These are phyloP conservation scores for Hanseniaspora lachancei DNA, from an alignment of 805 yeast genomes.

Conservation along the genomic window DNA sequence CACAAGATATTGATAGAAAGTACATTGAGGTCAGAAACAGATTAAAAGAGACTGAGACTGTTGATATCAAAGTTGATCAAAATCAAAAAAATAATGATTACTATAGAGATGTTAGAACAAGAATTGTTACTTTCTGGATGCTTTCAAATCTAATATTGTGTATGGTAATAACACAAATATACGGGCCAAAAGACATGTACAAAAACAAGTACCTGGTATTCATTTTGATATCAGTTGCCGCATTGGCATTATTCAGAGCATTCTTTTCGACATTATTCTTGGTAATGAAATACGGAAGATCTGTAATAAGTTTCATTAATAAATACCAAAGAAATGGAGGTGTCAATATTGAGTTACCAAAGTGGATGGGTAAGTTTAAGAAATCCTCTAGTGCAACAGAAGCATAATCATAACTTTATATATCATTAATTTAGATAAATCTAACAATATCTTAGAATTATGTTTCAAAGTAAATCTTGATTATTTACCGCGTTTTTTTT, in stretches of 20 bases:
- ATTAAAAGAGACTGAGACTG: conserved; percentile 26
- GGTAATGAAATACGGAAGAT: conserved; percentile 29
- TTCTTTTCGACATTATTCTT: conserved; percentile 67
- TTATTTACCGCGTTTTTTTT: no score
- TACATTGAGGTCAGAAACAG: conserved; percentile 28
- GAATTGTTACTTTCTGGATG: conserved; percentile 94
- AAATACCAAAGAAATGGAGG: conserved; percentile 29
- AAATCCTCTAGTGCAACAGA: neutral
- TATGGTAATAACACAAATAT: conserved; percentile 79
- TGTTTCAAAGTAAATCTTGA: no score
- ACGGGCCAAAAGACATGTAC: conserved; percentile 48
- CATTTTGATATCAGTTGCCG: conserved; percentile 87
- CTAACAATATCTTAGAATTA: neutral
- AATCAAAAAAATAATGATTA: conserved; percentile 52
- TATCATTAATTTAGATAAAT: neutral
- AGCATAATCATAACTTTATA: neutral
- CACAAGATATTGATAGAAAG: conserved; percentile 29
- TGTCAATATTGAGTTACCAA: conserved; percentile 2
- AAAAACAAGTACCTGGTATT: conserved; percentile 67
- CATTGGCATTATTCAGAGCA: conserved; percentile 68
- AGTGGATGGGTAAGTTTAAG: conserved; percentile 6
- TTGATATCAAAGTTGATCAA: conserved; percentile 22
- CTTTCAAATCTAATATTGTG: conserved; percentile 65
- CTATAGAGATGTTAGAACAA: conserved; percentile 85
- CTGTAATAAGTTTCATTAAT: conserved; percentile 30